These are phyloP conservation scores for Fusarium brevicatenulatum DNA, from an alignment of 2,329 filamentous ascomycete species.

Conservation along the genomic window DNA sequence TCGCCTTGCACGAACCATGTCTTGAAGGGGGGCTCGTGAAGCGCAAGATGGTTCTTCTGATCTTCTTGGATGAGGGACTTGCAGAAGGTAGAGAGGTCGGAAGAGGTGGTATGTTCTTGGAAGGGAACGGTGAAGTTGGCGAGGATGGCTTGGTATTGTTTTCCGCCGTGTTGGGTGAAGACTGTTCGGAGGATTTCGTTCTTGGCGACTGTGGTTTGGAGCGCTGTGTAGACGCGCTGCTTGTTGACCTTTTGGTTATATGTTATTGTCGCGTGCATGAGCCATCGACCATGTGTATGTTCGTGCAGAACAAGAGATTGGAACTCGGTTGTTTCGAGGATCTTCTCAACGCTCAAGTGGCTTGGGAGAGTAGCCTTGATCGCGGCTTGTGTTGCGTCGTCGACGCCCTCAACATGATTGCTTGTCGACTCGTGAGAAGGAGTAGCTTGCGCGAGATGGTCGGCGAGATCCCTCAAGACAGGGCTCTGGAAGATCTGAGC, in stretches of 20 bases:
- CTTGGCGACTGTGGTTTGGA: neutral
- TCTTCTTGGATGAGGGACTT: neutral
- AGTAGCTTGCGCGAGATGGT: rapidly evolving
- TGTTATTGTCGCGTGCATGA: neutral
- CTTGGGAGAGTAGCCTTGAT: neutral
- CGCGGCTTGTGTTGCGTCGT: rapidly evolving
- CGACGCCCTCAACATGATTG: neutral
- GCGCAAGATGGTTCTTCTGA: neutral
- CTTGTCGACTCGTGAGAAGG: rapidly evolving
- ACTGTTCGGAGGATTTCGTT: neutral
- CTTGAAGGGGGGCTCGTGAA: neutral
- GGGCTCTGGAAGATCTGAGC: neutral
- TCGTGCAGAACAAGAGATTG: neutral
- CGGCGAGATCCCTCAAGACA: neutral
- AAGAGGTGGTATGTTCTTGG: neutral
- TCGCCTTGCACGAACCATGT: neutral
- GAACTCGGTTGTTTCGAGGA: neutral
- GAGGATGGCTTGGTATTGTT: neutral
- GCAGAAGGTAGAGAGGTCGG: neutral
- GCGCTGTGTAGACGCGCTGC: neutral
- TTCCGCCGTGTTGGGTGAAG: neutral
- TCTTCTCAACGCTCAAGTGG: rapidly evolving
- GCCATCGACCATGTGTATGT: neutral
- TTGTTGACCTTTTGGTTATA: neutral
- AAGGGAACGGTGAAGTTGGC: neutral